Evolutionary conservation across 441 rosid species (phyloP).

Genomic region (Populus hybrid): DNA sequence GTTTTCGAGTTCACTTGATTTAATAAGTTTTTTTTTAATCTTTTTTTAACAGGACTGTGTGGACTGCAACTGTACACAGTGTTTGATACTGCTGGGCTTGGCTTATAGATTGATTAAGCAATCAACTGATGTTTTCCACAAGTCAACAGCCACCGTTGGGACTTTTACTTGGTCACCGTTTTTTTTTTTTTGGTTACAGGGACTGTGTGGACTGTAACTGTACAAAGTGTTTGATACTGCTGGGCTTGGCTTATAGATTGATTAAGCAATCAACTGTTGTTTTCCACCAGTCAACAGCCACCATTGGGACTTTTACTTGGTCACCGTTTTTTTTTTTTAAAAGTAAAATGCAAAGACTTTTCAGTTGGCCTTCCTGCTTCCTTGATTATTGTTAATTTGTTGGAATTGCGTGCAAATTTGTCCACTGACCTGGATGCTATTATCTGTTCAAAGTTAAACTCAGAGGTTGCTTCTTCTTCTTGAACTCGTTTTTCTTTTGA

Average conservation of each 20-base stretch:
- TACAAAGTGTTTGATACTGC: background rate
- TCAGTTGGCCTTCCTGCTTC: background rate
- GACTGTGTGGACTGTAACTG: too few species aligned
- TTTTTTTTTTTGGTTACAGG: too few species aligned
- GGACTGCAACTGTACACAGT: too few species aligned
- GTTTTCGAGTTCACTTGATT: too few species aligned
- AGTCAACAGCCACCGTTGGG: too few species aligned
- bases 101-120: too few species aligned
- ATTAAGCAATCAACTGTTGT: background rate
- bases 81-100: too few species aligned
- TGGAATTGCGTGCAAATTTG: background rate
- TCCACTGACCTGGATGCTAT: background rate
- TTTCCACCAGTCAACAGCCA: background rate
- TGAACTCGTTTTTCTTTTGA: background rate
- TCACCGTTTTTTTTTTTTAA: background rate
- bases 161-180: too few species aligned
- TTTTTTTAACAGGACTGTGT: too few species aligned
- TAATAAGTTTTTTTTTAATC: too few species aligned
- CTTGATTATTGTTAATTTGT: too few species aligned
- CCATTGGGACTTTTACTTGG: background rate
- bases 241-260: background rate
- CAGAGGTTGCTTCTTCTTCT: conserved; percentile 7
- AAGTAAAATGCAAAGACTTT: background rate
- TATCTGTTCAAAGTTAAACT: background rate
- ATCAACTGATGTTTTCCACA: too few species aligned